Percentiles rank a stretch among this genome's conserved stretches.
phyloP scores from a whole-genome alignment of 257 asterid species.

The Cordia subcordata region DNA sequence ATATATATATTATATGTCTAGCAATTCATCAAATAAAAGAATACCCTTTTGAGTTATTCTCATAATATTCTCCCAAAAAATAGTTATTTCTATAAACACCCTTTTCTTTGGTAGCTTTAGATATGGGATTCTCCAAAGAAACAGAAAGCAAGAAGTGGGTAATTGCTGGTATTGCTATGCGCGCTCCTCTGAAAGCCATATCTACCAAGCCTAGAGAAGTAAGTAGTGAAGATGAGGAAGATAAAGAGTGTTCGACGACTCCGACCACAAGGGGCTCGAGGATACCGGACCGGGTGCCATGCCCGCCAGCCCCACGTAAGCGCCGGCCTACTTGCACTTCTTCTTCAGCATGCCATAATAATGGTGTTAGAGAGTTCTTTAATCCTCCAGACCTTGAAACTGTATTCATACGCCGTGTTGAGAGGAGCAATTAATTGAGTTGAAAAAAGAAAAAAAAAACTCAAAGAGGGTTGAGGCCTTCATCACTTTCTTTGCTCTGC shows the following conservation, averaged over 20 bases:
- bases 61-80: not conserved
- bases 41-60: not conserved
- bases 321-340: slow-evolving; percentile 43
- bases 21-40: not conserved
- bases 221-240: slow-evolving; percentile 23
- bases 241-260: slow-evolving; percentile 36
- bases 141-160: slow-evolving; percentile 50
- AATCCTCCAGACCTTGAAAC: slow-evolving; percentile 69
- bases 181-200: slow-evolving; percentile 45
- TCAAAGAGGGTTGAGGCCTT: not conserved
- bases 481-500: not conserved
- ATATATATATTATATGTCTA: no score
- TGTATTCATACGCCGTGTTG: slow-evolving; percentile 47
- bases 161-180: slow-evolving; percentile 41
- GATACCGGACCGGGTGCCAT: slow-evolving; percentile 46
- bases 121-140: slow-evolving; percentile 14
- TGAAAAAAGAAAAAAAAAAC: no score
- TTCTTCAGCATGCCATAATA: slow-evolving; percentile 27
- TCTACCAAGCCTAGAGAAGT: slow-evolving; percentile 31
- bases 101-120: no score
- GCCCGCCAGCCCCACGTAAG: slow-evolving; percentile 71
- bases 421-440: slow-evolving; percentile 29
- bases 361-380: slow-evolving; percentile 49
- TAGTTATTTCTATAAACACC: no score
- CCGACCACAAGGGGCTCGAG: slow-evolving; percentile 52